These are phyloP conservation scores for Naganishia cerealis DNA, from an alignment of 1,284 basidiomycete genomes.

Conservation along the genomic window DNA sequence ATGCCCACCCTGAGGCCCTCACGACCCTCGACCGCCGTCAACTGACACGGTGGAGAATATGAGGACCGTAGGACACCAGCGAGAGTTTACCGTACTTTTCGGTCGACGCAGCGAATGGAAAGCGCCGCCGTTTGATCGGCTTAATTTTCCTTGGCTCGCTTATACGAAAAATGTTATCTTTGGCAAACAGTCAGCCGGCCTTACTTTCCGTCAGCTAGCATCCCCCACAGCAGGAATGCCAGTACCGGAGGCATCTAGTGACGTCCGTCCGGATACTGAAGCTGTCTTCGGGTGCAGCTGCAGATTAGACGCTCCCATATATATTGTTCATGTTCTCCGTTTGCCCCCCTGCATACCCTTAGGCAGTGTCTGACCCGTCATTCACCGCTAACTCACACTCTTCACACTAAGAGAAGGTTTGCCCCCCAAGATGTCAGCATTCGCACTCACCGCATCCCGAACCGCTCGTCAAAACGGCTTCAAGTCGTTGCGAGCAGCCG, in stretches of 20 bases:
- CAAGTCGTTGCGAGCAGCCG: constrained; percentile 12
- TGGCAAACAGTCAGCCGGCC: neutral
- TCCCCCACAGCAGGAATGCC: neutral
- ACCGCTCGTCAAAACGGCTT: constrained; percentile 20
- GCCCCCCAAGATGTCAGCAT: constrained; percentile 11
- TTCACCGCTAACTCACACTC: neutral
- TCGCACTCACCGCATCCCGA: constrained; percentile 19
- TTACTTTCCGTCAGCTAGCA: neutral
- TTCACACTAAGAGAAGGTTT: constrained; percentile 1
- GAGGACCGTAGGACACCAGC: neutral
- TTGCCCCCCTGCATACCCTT: neutral
- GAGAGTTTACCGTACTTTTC: neutral
- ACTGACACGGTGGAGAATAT: neutral
- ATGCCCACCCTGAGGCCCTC: neutral
- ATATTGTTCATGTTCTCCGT: neutral
- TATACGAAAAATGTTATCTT: constrained; percentile 6
- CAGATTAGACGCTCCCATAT: neutral
- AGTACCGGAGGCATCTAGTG: neutral
- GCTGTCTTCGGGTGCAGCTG: no score
- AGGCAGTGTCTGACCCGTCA: neutral
- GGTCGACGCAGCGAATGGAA: neutral
- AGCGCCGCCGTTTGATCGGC: constrained; percentile 1
- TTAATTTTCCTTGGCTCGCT: constrained; percentile 5
- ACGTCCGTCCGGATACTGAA: neutral
- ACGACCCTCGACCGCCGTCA: neutral